phyloP scores from a whole-genome alignment of 129 eudicot genomes.

The Mikania micrantha region DNA sequence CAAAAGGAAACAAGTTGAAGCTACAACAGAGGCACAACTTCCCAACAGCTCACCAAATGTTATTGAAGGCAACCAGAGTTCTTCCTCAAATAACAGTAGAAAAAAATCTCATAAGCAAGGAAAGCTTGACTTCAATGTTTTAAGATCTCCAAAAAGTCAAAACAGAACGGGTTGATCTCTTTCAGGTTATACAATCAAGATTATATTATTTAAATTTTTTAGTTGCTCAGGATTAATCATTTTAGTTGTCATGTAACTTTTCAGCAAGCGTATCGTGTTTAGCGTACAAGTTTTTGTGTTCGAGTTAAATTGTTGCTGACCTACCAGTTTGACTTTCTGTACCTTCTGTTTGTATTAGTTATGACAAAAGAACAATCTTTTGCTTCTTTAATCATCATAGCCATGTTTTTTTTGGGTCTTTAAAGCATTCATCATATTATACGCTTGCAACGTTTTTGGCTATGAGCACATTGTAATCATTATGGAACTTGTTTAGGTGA shows the following conservation, averaged over 20 bases:
- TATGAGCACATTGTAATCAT: too few species aligned
- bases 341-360: background rate
- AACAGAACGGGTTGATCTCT: conserved; percentile 32
- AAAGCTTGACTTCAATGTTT: conserved; percentile 63
- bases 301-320: background rate
- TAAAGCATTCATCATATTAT: too few species aligned
- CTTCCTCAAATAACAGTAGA: conserved; percentile 35
- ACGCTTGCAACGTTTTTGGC: too few species aligned
- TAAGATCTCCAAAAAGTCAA: conserved; percentile 55
- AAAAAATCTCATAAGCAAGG: conserved; percentile 46
- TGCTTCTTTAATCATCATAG: background rate
- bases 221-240: background rate
- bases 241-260: conserved; percentile 25
- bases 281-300: conserved; percentile 2
- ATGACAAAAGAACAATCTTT: conserved; percentile 3
- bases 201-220: background rate
- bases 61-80: conserved; percentile 33
- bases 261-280: conserved; percentile 18
- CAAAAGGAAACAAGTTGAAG: conserved; percentile 62
- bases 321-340: conserved; percentile 3
- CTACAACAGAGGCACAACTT: conserved; percentile 22
- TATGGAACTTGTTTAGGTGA: too few species aligned
- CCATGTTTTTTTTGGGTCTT: too few species aligned
- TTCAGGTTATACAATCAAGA: conserved; percentile 17
- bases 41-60: conserved; percentile 32